A percentile compares a stretch with the other conserved stretches of the same genome.
phyloP scores from a whole-genome alignment of 2,329 filamentous ascomycete genomes.

The Tetracladium maxilliforme region DNA sequence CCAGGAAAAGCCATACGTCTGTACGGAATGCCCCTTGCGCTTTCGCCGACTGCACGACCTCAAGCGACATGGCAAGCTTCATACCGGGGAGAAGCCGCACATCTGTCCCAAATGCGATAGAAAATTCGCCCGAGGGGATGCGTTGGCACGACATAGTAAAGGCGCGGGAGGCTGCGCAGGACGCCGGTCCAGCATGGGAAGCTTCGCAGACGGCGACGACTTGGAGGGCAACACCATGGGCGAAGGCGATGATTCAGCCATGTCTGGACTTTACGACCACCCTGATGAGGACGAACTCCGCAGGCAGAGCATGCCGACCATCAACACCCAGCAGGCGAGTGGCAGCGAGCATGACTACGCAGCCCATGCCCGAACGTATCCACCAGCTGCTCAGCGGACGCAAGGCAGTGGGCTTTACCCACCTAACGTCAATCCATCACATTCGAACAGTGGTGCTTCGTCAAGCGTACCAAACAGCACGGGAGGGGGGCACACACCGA shows the following conservation, averaged over 20 bases:
- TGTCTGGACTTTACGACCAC: constrained; percentile 34
- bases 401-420: constrained; percentile 43
- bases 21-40: constrained; percentile 80
- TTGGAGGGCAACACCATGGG: constrained; percentile 37
- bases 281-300: constrained; percentile 41
- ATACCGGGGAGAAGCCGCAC: constrained; percentile 91
- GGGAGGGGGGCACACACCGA: constrained; percentile 27
- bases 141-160: constrained; percentile 86
- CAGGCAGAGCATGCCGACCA: constrained; percentile 57
- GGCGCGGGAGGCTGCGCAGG: constrained; percentile 92
- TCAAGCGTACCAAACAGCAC: constrained; percentile 24
- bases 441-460: constrained; percentile 38
- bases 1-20: constrained; percentile 95
- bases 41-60: constrained; percentile 89
- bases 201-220: constrained; percentile 69
- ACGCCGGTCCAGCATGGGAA: constrained; percentile 70
- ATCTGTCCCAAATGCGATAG: constrained; percentile 90
- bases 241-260: constrained; percentile 37
- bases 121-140: constrained; percentile 90
- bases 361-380: constrained; percentile 65
- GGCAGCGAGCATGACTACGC: constrained; percentile 20
- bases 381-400: constrained; percentile 43
- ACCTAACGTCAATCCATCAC: constrained; percentile 40
- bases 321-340: constrained; percentile 57
- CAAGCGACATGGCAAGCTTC: constrained; percentile 90